Evolutionary conservation across 2,329 filamentous ascomycete species (phyloP), one percentile per base, ranked within the genome.

Genomic region (Pezicula neosporulosa): DNA sequence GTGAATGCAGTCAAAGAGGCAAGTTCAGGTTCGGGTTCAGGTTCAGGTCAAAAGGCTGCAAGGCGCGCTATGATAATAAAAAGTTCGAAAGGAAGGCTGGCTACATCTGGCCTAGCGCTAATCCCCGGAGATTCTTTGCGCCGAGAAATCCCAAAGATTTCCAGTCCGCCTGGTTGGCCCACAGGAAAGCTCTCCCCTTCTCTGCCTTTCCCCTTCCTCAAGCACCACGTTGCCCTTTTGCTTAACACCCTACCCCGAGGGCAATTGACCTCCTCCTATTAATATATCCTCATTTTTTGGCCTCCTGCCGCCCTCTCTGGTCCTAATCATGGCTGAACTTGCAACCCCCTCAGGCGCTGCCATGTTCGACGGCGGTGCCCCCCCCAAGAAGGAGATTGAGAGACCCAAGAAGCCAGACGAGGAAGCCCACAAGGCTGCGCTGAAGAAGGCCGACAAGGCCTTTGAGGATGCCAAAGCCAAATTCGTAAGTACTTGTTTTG

Each of bases 341-440:
- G 66, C 63, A 56, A 68, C 69, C 57, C 61, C 69, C 59, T 67
- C 73, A 64, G 71, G 75, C 55, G 71, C 75, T 50, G 70, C 74
- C 54, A 63, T 62, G 49, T 60, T 59, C 49, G 58, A 64, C 56
- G 71, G 70, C 61, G 71, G 70, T 51, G 68, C 54, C 5, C 48
- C 51, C 13, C 52, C 51, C 48, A 54, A 74, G 56, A 66, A 68
- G 53, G 70, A 72, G 57, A 67, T 44, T 24, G 48, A 74, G 65
- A 90, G 85, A 74, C 91, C 92, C 49, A 82, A 89, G 72, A 90
- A 88, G 79, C 94, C 94, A 44, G 89, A 97, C 71, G 89, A 94
- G 75, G 87, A 86, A 59, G 76, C 79, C 61, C 99, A 86, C 78
- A 91, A 96, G 75, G 81, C 85, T 68, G 80, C 82, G 57, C 79